Base-by-base conservation (phyloP, 306 rosid species). In the Clitoria ternatea region DNA sequence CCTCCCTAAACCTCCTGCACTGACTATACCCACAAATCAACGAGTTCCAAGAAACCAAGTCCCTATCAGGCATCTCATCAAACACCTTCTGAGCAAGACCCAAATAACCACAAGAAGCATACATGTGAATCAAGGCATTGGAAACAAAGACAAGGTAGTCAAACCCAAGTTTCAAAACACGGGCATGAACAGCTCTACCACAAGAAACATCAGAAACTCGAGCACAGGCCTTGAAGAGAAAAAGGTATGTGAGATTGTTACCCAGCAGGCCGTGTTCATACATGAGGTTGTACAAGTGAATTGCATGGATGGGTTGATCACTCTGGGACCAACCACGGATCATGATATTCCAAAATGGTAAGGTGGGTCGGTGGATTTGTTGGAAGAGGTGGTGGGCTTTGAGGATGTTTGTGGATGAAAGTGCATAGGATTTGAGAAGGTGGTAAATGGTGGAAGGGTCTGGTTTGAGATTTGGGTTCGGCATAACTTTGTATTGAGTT, bases 11-110 rank as follows among this genome's bases (percentile, higher is more conserved):
- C 60, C 70, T 76, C 75, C 44, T 78, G 35, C 77, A 72, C 65
- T 83, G 88, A 60, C 89, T 49, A 65, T 75, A 90, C 43, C 89
- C 97, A 78, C 92, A 90, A 40, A 93, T 81, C 81, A 90, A 57
- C 15, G 97, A 90, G 65, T 93, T 93, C 98, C 96, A 93, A 37
- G 98, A 93, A 32, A 93, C 92, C 75, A 90, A 81, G 78, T 90
- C 97, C 76, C 88, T 85, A 1, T 84, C 83, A 5, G 18, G 37
- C 92, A 90, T 90, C 88, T 60, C 85, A 66, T 88, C 97, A 66
- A 93, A 90, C 81, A 85, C 67, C 78, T 78, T 84, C 27, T 48
- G 65, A 1, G 96, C 96, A 35, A 61, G 10, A 33, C 19, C 83
- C 81, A 88, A 7, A 56, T 79, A 78, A 19, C 91, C 81, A 37